Evolutionary conservation across 2,329 filamentous ascomycete genomes (phyloP), one percentile per base, ranked within the genome.

Genomic region (Calonectria fujianensis): DNA sequence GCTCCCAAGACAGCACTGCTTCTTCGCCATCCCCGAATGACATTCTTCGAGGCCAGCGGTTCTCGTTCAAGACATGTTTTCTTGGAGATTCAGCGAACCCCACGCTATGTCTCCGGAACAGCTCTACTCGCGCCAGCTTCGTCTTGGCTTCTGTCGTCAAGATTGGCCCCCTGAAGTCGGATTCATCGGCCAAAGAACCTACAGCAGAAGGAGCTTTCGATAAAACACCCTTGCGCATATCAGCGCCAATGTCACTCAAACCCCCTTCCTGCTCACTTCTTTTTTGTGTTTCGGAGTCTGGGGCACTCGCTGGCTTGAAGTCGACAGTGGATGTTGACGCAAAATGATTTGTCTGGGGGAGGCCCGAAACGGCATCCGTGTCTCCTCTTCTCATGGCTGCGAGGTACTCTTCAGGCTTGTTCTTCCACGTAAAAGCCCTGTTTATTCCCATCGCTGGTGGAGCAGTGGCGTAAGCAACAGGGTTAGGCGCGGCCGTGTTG

Each of bases 11-110:
- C 1, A 96, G 85, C 10, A 96, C 86, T n/a, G 92, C 94, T 74
- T 95, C 93, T 84, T 95, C 94, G 1, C 93, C 94, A 57, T 93
- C 89, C 73, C 93, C 92, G 82, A 96, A 96, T 5, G 94, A 96
- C 76, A 96, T 88, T 54, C 94, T 91, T 2, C 94, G 91, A 1
- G 94, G 91, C 90, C 93, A 95, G 72, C 90, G 91, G 35, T 88
- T 88, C 75, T 94, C 92, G 74, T 91, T 89, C 2, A 87, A 83
- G 9, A 75, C 76, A 2, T 72, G 84, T 68, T 78, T 83, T 37
- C 82, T 80, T 32, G 79, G 74, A 5, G 83, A 73, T 10, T 82
- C 82, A 0, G 82, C 80, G 2, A 83, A 82, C 6, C 87, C 85
- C 50, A 91, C 84, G 79, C 91, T 93, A 79, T 93, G 90, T 29